Base-by-base conservation (phyloP, 257 asterid species). In the Coffea canephora region DNA sequence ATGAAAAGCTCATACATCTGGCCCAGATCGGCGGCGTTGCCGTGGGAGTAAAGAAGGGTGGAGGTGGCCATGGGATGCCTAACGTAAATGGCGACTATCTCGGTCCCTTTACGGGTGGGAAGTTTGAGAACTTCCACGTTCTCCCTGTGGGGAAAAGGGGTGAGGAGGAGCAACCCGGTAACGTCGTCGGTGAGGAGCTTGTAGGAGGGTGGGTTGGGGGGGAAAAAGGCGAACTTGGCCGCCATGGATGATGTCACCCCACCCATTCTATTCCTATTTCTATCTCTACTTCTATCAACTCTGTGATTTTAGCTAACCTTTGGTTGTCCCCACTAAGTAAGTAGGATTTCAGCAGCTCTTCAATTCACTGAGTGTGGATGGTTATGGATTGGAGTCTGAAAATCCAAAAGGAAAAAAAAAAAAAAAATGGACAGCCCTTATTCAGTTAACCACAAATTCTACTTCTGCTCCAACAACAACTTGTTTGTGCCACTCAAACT, bases 231-330 rank as follows among this genome's bases (percentile, higher is more conserved):
- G 75, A 96, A 87, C 88, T 94, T 96, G 78, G 99, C 97, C 82
- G 98, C 97, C 98, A 96, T 92, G n/a, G 97, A 94, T 82, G 99
- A 96, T 84, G 98, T 96, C 84, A 96, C 87, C 65, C 97, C 98
- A 59, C 99, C 99, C 98, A 96, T 96, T 50, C 27, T 50, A 12
- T 50, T 1, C 12, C 3, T 13, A 1, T 50, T 4, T 13, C 16
- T 12, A 12, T 50, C 16, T 50, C 18, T 13, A 13, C 13, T 39
- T 31, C 31, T 31, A 31, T 1, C 43, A 2, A 4, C 43, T 39
- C 43, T 39, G 43, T 39, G 43, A 39, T 39, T 39, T 39, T 4
- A 39, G 43, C 43, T 39, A 39, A 39, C 43, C 43, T 39, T 39
- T 39, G 43, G 43, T 39, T 39, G 43, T 4, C 43, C 43, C 43